Percentiles rank a stretch among this genome's conserved stretches.
These are phyloP conservation scores for Solanum megistacrolobum DNA, from an alignment of 257 asterid genomes.

Conservation along the genomic window DNA sequence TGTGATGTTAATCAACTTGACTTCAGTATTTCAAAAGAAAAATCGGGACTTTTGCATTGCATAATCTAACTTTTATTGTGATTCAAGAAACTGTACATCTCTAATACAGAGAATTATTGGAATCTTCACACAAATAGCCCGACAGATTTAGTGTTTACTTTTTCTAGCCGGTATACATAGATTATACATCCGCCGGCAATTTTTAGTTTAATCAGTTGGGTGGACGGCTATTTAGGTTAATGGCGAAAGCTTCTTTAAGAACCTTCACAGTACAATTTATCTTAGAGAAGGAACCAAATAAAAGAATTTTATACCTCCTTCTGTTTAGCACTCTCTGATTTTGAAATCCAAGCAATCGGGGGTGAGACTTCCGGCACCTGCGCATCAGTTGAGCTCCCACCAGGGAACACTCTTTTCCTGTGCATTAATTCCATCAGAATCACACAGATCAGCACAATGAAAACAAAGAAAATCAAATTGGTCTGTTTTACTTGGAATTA, in stretches of 20 bases:
- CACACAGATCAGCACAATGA: conserved; percentile 9
- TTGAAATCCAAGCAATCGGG: conserved; percentile 17
- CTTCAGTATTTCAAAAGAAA: neutral
- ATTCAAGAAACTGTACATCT: neutral
- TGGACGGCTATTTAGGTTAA: neutral
- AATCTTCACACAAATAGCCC: neutral
- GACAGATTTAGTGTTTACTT: neutral
- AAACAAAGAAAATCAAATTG: neutral
- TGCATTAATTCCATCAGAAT: conserved; percentile 9
- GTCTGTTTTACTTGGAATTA: neutral
- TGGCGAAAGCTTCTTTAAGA: neutral
- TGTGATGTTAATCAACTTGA: neutral
- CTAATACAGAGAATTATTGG: neutral
- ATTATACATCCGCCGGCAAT: neutral
- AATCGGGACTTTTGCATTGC: neutral
- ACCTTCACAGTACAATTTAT: neutral
- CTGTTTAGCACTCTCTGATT: conserved; percentile 14
- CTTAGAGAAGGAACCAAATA: neutral
- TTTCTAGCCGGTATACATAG: neutral
- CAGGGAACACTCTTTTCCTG: conserved; percentile 49
- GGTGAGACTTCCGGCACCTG: conserved; percentile 35
- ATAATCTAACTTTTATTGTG: neutral
- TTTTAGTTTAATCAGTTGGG: neutral
- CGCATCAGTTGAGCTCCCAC: conserved; percentile 38
- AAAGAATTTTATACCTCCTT: conserved; percentile 32